phyloP scores from a whole-genome alignment of 2,329 filamentous ascomycete species.

The Colletotrichum kahawae region DNA sequence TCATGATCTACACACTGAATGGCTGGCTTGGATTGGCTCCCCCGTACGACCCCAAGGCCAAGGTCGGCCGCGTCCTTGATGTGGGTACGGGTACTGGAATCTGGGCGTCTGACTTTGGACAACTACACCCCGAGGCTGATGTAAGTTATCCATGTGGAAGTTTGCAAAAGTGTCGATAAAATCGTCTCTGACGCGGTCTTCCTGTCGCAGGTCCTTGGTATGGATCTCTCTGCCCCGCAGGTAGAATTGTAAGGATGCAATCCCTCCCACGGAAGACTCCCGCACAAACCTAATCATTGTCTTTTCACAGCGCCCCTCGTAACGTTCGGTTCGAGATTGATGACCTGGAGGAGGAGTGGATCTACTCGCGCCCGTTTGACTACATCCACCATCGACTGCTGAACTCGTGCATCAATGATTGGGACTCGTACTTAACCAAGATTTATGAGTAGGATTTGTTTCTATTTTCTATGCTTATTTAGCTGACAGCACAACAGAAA shows the following conservation, averaged over 20 bases:
- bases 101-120: background rate
- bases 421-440: no score
- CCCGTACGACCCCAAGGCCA: background rate
- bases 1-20: background rate
- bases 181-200: no score
- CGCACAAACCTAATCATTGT: background rate
- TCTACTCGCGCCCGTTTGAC: conserved; percentile 53
- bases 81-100: background rate
- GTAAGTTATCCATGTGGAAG: background rate
- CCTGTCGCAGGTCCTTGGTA: background rate
- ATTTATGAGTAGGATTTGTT: background rate
- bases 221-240: background rate
- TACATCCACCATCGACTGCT: conserved; percentile 53
- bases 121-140: background rate
- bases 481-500: background rate
- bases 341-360: conserved; percentile 59
- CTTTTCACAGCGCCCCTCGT: conserved; percentile 43
- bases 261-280: no score
- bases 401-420: background rate
- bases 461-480: no score
- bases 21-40: background rate
- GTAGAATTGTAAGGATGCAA: background rate
- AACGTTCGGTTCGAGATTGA: conserved; percentile 62
- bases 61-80: background rate
- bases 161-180: no score